Base-by-base conservation (phyloP, 805 yeast species). In the Candida takata region DNA sequence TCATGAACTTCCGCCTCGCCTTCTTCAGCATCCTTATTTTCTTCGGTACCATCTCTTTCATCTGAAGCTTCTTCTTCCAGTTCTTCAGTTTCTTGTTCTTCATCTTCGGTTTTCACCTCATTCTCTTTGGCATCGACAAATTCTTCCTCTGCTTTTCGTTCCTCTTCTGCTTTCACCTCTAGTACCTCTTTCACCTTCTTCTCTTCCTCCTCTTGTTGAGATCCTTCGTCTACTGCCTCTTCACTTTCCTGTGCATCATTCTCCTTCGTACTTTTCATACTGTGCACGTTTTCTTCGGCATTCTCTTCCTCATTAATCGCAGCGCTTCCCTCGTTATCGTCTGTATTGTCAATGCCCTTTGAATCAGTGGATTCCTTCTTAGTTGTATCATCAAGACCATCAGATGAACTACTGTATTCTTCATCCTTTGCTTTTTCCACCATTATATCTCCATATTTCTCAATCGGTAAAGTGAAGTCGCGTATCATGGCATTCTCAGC, bases 381-480 rank as follows among this genome's bases (percentile, higher is more conserved):
- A 24, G 12, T 4, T 24, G 8, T 12, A 9, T 24, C n/a, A 24
- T 11, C 27, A 24, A 12, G n/a, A n/a, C n/a, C n/a, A n/a, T n/a
- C n/a, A n/a, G n/a, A n/a, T n/a, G n/a, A n/a, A n/a, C n/a, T n/a
- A n/a, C n/a, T n/a, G n/a, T 13, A 24, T 4, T 13, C n/a, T 24
- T 13, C 8, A 11, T 13, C 4, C 31, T 40, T 43, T 1, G 70
- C 72, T 41, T 61, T 65, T 18, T 51, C 57, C 17, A 64, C 35
- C 38, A 65, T 65, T 34, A 66, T 34, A 19, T 62, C 38, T n/a
- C 38, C 37, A 24, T 29, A 44, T 33, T 26, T 37, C n/a, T 37
- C 47, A 12, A 13, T 26, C 6, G 44, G 42, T 38, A 31, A 21
- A 18, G 34, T 36, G 29, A 37, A 28, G 16, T 35, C 41, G 7